A percentile compares a stretch with the other conserved stretches of the same genome.
Conservation (phyloP, 1,284 basidiomycete genomes). For the Fomes fomentarius region DNA sequence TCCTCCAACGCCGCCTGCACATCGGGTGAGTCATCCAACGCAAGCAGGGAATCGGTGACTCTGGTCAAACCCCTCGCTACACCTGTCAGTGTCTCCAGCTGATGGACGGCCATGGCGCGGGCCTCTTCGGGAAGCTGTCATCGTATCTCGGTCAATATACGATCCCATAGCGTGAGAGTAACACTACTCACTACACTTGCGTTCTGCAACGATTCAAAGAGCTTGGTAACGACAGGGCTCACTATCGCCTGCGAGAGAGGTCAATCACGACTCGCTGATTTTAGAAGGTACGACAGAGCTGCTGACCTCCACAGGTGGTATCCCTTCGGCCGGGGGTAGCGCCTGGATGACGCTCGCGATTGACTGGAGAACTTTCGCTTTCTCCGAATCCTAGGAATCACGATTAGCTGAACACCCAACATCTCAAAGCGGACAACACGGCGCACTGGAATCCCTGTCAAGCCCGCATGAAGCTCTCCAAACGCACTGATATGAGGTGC, state of each 20-base stretch:
- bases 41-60: slow-evolving; percentile 67
- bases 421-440: background rate
- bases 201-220: slow-evolving; percentile 62
- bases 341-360: slow-evolving; percentile 92
- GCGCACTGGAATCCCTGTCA: slow-evolving; percentile 75
- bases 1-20: slow-evolving; percentile 50
- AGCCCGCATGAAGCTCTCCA: slow-evolving; percentile 76
- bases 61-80: slow-evolving; percentile 85
- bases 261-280: too few species aligned
- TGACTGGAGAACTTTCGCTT: slow-evolving; percentile 86
- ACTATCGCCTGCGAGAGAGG: slow-evolving; percentile 61
- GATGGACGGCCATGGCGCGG: slow-evolving; percentile 58
- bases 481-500: slow-evolving; percentile 85
- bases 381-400: slow-evolving; percentile 76
- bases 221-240: slow-evolving; percentile 71
- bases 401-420: too few species aligned
- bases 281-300: too few species aligned
- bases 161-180: background rate
- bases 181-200: slow-evolving; percentile 49
- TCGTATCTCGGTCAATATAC: slow-evolving; percentile 8
- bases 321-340: slow-evolving; percentile 72
- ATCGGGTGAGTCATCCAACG: slow-evolving; percentile 60
- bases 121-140: slow-evolving; percentile 71
- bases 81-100: slow-evolving; percentile 80
- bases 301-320: slow-evolving; percentile 76